These are phyloP conservation scores for Quercus cerris DNA, from an alignment of 306 rosid species.

Conservation along the genomic window DNA sequence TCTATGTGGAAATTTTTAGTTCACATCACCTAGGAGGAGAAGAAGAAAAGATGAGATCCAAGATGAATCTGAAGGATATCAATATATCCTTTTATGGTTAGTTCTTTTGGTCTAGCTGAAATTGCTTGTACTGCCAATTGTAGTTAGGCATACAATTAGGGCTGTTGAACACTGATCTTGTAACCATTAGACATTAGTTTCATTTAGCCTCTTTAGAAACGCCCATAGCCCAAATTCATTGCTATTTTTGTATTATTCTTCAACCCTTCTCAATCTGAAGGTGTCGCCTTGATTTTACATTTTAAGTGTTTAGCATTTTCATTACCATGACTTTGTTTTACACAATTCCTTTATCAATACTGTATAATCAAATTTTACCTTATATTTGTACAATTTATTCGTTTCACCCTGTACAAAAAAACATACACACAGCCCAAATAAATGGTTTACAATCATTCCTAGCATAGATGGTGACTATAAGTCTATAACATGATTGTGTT, in stretches of 20 bases:
- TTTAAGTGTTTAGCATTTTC: not conserved
- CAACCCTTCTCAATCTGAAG: not conserved
- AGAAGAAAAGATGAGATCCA: not conserved
- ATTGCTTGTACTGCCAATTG: not conserved
- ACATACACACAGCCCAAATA: not conserved
- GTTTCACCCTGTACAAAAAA: not conserved
- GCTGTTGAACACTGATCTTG: not conserved
- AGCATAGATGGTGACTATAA: not conserved
- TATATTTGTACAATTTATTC: not conserved
- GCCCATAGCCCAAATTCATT: not conserved
- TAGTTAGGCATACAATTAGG: not conserved
- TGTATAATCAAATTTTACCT: not conserved
- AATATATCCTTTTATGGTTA: not conserved
- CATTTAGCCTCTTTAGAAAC: not conserved
- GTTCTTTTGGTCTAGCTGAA: not conserved
- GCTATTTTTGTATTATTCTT: not conserved
- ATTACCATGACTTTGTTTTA: not conserved
- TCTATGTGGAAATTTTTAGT: not conserved
- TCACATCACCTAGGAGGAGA: not conserved
- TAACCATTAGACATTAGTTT: not conserved
- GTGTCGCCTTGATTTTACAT: not conserved
- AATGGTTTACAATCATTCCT: not conserved
- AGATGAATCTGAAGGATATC: not conserved
- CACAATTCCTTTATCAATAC: not conserved
- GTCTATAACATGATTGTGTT: not conserved